These are phyloP conservation scores for Quercus alba DNA, from an alignment of 306 rosid species.

Conservation along the genomic window DNA sequence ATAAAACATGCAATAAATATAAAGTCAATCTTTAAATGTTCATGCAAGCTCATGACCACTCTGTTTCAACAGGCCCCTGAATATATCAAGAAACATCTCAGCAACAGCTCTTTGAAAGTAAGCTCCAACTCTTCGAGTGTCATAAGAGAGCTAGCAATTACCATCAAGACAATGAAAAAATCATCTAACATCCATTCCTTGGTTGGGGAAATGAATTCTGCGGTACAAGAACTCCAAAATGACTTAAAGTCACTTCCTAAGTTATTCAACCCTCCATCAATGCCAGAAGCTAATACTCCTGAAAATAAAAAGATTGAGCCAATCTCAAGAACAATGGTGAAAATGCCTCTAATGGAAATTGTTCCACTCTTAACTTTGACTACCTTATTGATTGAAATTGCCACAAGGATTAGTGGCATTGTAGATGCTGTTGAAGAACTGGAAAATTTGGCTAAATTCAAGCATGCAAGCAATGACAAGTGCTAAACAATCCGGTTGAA, in stretches of 20 bases:
- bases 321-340: background rate
- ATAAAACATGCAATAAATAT: too few species aligned
- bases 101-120: conserved; percentile 37
- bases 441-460: conserved; percentile 41
- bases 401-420: conserved; percentile 53
- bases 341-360: conserved; percentile 43
- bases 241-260: conserved; percentile 46
- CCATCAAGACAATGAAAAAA: conserved; percentile 54
- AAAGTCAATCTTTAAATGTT: background rate
- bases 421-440: conserved; percentile 59
- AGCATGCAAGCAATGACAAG: conserved; percentile 4
- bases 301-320: conserved; percentile 8
- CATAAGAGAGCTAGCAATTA: conserved; percentile 52
- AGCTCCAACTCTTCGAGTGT: conserved; percentile 42
- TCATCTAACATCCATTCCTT: conserved; percentile 45
- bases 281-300: conserved; percentile 1
- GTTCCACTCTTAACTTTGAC: conserved; percentile 57
- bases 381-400: conserved; percentile 60
- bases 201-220: conserved; percentile 53
- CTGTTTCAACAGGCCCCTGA: conserved; percentile 38
- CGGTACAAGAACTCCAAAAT: conserved; percentile 46
- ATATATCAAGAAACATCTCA: conserved; percentile 42
- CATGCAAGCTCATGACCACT: background rate
- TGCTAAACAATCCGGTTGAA: conserved; percentile 4
- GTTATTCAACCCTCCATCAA: conserved; percentile 2